Percentiles rank a stretch among this genome's conserved stretches.
Evolutionary conservation across 2,329 filamentous ascomycete species (phyloP).

Genomic region (Phaeosphaeriaceae sp.): DNA sequence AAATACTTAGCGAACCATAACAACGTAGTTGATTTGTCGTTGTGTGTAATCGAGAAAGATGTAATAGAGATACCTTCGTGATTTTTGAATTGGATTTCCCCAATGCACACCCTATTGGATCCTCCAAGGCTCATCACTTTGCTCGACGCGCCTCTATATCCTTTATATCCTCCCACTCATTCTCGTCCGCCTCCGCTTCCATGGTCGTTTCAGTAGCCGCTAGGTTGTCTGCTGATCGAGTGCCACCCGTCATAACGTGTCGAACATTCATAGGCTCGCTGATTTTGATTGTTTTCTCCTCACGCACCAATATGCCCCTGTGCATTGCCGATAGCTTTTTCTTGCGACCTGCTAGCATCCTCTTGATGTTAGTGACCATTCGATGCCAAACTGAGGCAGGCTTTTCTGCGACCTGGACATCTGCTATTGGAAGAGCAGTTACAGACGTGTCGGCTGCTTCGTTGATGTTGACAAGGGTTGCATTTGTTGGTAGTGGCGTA

Average conservation of each 20-base stretch:
- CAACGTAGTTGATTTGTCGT: too few species aligned
- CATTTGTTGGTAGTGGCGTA: not conserved
- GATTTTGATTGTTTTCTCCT: constrained; percentile 7
- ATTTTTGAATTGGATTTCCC: not conserved
- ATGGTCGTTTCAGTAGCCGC: not conserved
- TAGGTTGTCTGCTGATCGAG: not conserved
- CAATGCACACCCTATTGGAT: not conserved
- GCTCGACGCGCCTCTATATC: not conserved
- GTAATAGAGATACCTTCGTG: not conserved
- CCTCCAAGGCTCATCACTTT: not conserved
- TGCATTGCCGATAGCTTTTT: not conserved
- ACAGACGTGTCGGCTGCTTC: constrained; percentile 14
- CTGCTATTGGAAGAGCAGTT: constrained; percentile 14
- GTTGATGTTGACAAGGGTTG: constrained; percentile 10
- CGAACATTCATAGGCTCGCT: constrained; percentile 17
- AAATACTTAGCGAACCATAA: too few species aligned
- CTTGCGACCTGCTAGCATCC: not conserved
- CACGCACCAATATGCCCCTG: not conserved
- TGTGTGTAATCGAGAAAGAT: not conserved
- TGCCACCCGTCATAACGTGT: constrained; percentile 9
- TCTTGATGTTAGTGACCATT: not conserved
- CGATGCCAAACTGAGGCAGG: not conserved
- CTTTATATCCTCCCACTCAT: constrained; percentile 9
- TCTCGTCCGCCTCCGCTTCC: not conserved
- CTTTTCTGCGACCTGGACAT: not conserved